Conservation (phyloP, 2,329 filamentous ascomycete genomes). For the Pseudodiploospora longispora region DNA sequence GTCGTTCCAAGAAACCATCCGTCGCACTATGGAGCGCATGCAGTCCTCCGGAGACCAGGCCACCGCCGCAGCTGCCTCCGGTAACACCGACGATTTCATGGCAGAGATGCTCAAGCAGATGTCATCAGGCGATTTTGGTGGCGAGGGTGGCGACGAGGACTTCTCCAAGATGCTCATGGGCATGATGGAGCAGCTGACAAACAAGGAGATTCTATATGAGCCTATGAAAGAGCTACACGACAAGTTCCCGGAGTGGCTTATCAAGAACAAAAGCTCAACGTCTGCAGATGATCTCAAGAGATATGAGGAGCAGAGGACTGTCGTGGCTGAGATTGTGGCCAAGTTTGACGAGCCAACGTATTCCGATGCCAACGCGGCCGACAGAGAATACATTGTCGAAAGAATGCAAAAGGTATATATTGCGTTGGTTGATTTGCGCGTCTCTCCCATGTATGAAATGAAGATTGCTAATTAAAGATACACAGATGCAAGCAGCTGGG, state of each 20-base stretch:
- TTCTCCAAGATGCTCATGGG: conserved; percentile 91
- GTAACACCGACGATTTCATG: conserved; percentile 68
- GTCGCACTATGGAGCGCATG: conserved; percentile 93
- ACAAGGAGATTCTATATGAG: conserved; percentile 96
- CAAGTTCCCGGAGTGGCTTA: conserved; percentile 87
- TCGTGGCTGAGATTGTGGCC: conserved; percentile 79
- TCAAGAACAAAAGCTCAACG: conserved; percentile 61
- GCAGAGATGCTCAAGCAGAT: conserved; percentile 90
- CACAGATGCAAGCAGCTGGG: conserved; percentile 91
- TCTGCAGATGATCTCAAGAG: conserved; percentile 65
- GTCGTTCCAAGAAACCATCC: conserved; percentile 86
- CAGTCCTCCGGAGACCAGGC: conserved; percentile 80
- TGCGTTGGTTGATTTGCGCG: background rate
- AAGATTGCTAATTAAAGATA: conserved; percentile 2
- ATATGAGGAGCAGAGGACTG: conserved; percentile 69
- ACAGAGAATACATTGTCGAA: conserved; percentile 90
- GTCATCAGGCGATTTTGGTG: conserved; percentile 48
- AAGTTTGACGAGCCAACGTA: conserved; percentile 82
- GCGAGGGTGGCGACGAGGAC: conserved; percentile 64
- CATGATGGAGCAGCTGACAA: conserved; percentile 98
- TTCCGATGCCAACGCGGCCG: conserved; percentile 69
- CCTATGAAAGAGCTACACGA: conserved; percentile 95
- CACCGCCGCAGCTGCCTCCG: conserved; percentile 64
- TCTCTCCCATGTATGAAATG: conserved; percentile 1
- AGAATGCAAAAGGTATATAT: conserved; percentile 85